phyloP scores from a whole-genome alignment of 768 basidiomycete genomes.

The Leccinum rimulosum region DNA sequence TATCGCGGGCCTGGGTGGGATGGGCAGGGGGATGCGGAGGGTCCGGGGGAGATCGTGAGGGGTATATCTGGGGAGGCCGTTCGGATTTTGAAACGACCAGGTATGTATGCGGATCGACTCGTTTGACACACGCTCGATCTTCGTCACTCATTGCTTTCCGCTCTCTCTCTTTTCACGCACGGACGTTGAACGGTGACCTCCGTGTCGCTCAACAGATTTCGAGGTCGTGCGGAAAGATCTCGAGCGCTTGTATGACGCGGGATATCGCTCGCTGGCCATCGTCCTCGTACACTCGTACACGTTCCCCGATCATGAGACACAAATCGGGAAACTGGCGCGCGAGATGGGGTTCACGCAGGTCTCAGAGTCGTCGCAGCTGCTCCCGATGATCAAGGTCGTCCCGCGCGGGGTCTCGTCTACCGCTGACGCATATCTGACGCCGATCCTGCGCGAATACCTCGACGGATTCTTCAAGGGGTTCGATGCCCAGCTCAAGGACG shows the following conservation, averaged over 20 bases:
- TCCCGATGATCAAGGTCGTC: conserved; percentile 95
- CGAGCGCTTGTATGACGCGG: conserved; percentile 68
- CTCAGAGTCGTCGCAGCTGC: conserved; percentile 82
- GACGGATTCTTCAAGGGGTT: conserved; percentile 92
- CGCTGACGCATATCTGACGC: conserved; percentile 94
- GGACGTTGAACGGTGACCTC: neutral
- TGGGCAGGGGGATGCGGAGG: conserved; percentile 64
- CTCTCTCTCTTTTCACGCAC: neutral
- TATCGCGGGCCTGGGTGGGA: conserved; percentile 83
- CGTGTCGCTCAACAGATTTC: conserved; percentile 40
- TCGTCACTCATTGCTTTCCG: neutral
- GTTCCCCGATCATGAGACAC: conserved; percentile 79
- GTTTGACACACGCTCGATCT: neutral
- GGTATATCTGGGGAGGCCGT: conserved; percentile 92
- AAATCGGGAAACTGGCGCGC: conserved; percentile 69
- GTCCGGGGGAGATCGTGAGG: conserved; percentile 74
- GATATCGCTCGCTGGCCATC: conserved; percentile 86
- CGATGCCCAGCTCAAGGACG: conserved; percentile 67
- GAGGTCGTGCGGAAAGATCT: conserved; percentile 57
- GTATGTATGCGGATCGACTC: conserved; percentile 24
- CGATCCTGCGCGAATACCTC: conserved; percentile 78
- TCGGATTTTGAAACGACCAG: conserved; percentile 71
- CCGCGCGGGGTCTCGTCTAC: conserved; percentile 90
- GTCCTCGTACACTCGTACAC: conserved; percentile 92
- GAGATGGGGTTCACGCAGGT: conserved; percentile 87